Base-by-base conservation (phyloP, 805 yeast species). In the Cyberlindnera samutprakarnensis region DNA sequence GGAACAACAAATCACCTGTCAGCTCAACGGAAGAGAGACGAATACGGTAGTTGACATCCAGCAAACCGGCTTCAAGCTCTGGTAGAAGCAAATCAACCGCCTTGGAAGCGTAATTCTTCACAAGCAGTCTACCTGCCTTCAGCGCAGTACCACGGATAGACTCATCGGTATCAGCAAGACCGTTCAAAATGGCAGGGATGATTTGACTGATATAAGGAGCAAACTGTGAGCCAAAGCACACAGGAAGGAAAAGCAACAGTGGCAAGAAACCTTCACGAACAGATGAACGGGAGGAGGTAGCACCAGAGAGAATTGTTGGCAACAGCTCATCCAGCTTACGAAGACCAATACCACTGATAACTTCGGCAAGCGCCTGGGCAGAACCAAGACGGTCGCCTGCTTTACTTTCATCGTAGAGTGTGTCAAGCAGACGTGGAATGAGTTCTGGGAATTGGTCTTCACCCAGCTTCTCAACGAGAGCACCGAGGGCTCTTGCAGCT, bases 341-440 rank as follows among this genome's bases (percentile, higher is more conserved):
- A 29, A 86, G 59, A 46, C 99, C 98, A 33, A 92, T 70, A 42
- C 98, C 98, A 48, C 85, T 78, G 34, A 87, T 72, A 41, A 92
- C 95, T 60, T 92, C 99, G 13, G 96, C 75, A 35, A 92, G 70
- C 2, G 95, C 97, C 64, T 92, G 98, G 0, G 97, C 98, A 31
- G 95, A 82, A 37, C 99, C 99, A 38, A 92, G 70, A 43, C 96
- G 75, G 53, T 92, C 97, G 39, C 96, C 96, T 7, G 86, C 72
- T 49, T 75, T 79, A 12, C 68, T 40, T 40, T 79, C 86, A 52
- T 88, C 96, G 48, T 77, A 72, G 39, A 92, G 68, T 1, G 92
- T 80, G 29, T 64, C 72, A 32, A 90, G 52, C 41, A 92, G 69
- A 37, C 87, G 75, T 28, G 94, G 84, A 45, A 92, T 82, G 54